Percentiles rank a stretch among this genome's conserved stretches.
These are phyloP conservation scores for Coleophoma cylindrospora DNA, from an alignment of 2,329 filamentous ascomycete genomes.

Conservation along the genomic window DNA sequence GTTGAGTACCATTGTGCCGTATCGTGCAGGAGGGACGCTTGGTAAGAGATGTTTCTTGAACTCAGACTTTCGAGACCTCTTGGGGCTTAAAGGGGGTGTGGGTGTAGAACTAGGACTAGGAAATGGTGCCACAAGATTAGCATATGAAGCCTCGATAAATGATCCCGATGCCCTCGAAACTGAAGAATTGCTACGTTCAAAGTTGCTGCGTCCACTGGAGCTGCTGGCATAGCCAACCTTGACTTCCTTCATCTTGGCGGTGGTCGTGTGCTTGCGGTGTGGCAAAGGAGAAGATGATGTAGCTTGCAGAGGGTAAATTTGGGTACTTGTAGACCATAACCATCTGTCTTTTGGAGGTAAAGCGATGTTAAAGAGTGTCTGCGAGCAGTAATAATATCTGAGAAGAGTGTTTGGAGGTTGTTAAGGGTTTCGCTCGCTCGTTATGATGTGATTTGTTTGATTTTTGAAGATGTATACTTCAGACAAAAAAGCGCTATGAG, in stretches of 20 bases:
- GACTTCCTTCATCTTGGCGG: background rate
- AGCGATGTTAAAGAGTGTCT: no score
- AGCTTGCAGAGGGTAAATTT: no score
- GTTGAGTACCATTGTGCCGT: constrained; percentile 24
- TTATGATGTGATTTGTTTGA: no score
- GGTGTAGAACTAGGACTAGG: constrained; percentile 5
- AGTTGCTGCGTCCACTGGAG: background rate
- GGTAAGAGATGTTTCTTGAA: constrained; percentile 13
- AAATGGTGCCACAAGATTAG: constrained; percentile 31
- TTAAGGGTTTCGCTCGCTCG: no score
- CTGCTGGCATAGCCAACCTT: background rate
- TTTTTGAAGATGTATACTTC: no score
- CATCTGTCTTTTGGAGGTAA: no score
- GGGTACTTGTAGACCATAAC: no score
- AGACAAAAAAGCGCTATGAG: no score
- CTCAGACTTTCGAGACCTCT: constrained; percentile 1
- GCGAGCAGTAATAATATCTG: no score
- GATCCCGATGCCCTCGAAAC: constrained; percentile 9
- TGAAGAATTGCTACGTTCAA: constrained; percentile 1
- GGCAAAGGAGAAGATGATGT: no score
- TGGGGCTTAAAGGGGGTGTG: background rate
- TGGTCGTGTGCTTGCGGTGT: no score
- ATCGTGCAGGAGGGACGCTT: constrained; percentile 24
- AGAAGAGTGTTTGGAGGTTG: no score
- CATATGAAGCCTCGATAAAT: constrained; percentile 10